Base-by-base conservation (phyloP, 1,284 basidiomycete genomes). In the Wolfiporia cocos region DNA sequence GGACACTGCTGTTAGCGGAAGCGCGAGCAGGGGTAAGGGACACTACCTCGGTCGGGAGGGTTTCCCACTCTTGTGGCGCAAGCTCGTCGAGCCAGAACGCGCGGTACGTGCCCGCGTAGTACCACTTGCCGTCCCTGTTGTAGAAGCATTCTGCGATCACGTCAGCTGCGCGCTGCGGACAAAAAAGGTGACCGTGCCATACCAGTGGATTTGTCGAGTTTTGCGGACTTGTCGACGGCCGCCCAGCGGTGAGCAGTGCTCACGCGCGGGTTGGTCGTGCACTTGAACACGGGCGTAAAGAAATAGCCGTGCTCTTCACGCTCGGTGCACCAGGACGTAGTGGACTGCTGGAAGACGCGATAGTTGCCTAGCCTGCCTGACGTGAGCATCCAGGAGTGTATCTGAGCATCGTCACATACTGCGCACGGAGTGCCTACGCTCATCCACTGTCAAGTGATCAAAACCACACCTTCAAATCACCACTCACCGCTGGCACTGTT, bases 261-360 rank as follows among this genome's bases (percentile, higher is more conserved):
- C 26, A 82, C 78, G 14, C 81, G 76, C 9, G 82, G 81, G 53
- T 86, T 86, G 11, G 85, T 87, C 57, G 55, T 79, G 53, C 85
- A 87, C 54, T 84, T 86, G 68, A 78, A 87, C 11, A 73, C 54
- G 0, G 85, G 84, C 1, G 75, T 68, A 39, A 87, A 73, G 53
- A 79, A 77, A 52, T 83, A 87, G 2, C 85, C 85, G 45, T 87
- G 84, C 50, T 87, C 85, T 63, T 88, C 85, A 33, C 78, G 76
- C 29, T 84, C 82, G 2, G 81, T 74, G 52, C 83, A 86, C 85
- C 85, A 88, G 23, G 70, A 68, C 2, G 85, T 86, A 12, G 81
- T 86, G 5, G 66, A 56, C 43, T 80, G 74, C 42, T 82, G 74
- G 34, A 88, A 68, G 32, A 81, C 69, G 35, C 78, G 74, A 53